Base-by-base conservation (phyloP, 1,284 basidiomycete genomes). In the Tremellales sp. region DNA sequence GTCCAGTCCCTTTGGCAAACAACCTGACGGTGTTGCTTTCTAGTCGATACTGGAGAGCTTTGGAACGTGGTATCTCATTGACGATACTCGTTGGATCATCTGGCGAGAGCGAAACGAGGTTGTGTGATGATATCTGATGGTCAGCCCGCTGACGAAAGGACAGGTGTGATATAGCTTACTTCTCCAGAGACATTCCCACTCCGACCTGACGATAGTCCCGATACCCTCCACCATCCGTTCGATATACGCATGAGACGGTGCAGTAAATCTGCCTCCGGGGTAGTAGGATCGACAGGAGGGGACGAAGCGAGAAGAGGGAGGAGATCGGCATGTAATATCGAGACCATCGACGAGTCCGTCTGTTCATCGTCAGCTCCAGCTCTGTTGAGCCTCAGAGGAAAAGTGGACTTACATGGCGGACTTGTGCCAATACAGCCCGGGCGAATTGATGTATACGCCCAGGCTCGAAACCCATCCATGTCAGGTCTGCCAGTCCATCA, bases 1-100 rank as follows among this genome's bases (percentile, higher is more conserved):
- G 49, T 7, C 74, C 74, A 0, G 71, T 75, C 1, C 74, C 74
- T 57, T 75, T 75, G 0, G 72, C 59, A 46, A 75, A 75, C 31
- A 71, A 65, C 45, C 61, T 61, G 39, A 75, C 72, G 4, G 62
- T 65, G 6, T 51, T 65, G 11, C 63, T 53, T 43, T 71, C 70
- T 11, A 75, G 54, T 6, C 71, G 61, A 49, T 70, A 75, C 52
- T 75, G 74, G 8, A 75, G 50, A 2, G 71, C 67, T 26, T 64
- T 56, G 21, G 49, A 43, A 3, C 57, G 47, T 2, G 61, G 49
- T 27, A 68, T 52, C n/a, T n/a, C n/a, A n/a, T 37, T 17, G 3
- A 39, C 48, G 43, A 31, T 42, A 21, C 17, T 10, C 17, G 44
- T 4, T 46, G 48, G n/a, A n/a, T n/a, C n/a, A n/a, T n/a, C n/a